Percentiles rank a stretch among this genome's conserved stretches.
Evolutionary conservation across 345 rosid species (phyloP).

Genomic region (Salix arbutifolia): DNA sequence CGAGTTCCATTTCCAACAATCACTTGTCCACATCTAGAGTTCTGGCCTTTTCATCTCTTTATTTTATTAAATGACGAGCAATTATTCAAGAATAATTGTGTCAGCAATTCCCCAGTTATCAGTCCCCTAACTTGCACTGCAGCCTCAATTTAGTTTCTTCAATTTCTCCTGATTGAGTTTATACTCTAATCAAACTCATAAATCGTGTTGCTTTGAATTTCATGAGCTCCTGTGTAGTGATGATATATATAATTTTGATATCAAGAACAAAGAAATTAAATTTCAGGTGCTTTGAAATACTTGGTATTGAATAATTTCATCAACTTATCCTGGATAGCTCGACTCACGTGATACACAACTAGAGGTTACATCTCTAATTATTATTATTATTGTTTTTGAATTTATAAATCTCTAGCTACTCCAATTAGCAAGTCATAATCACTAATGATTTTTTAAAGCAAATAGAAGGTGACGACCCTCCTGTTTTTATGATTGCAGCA

Average conservation of each 20-base stretch:
- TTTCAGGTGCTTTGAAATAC: background rate
- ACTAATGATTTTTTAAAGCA: background rate
- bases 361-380: background rate
- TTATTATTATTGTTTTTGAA: no score
- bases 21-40: background rate
- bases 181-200: no score
- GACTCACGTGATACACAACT: background rate
- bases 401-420: background rate
- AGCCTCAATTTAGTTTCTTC: no score
- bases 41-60: background rate
- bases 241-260: no score
- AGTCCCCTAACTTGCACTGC: background rate
- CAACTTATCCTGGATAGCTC: background rate
- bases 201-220: no score
- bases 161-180: no score
- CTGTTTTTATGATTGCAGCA: slow-evolving; percentile 7
- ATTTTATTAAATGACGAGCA: background rate
- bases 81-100: no score
- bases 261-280: no score
- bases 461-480: slow-evolving; percentile 3
- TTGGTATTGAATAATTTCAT: background rate
- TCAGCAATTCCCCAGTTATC: no score
- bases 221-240: no score
- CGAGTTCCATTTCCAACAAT: slow-evolving; percentile 5
- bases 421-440: slow-evolving; percentile 6